Percentiles rank a stretch among this genome's conserved stretches.
Conservation (phyloP, 2,329 filamentous ascomycete genomes). For the Paecilomyces variotii region DNA sequence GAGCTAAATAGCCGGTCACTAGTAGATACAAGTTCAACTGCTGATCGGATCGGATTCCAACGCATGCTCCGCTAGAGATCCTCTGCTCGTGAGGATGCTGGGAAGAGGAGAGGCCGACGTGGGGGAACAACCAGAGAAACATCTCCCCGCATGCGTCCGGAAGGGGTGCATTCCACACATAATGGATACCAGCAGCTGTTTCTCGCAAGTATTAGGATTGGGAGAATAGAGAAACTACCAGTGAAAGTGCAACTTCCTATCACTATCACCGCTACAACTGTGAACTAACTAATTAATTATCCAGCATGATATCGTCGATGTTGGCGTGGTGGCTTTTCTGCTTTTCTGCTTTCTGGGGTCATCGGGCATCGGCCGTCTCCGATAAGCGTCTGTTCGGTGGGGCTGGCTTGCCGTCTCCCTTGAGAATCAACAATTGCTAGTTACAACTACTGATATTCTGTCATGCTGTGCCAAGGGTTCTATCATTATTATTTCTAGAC, state of each 20-base stretch:
- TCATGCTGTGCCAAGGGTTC: too few relatives aligned
- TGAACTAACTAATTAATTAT: too few relatives aligned
- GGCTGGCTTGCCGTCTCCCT: neutral
- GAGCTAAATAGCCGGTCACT: neutral
- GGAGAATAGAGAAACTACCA: too few relatives aligned
- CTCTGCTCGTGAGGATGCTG: neutral
- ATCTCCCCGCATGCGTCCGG: neutral
- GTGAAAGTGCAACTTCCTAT: too few relatives aligned
- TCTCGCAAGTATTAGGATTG: too few relatives aligned
- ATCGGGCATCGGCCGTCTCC: neutral
- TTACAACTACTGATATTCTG: too few relatives aligned
- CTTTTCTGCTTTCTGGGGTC: neutral
- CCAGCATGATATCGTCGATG: too few relatives aligned
- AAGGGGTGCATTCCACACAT: neutral
- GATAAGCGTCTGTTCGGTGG: neutral
- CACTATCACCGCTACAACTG: too few relatives aligned
- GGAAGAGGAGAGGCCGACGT: neutral
- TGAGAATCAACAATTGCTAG: neutral
- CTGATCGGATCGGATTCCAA: neutral
- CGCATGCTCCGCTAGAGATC: neutral
- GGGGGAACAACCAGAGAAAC: neutral
- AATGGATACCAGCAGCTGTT: too few relatives aligned
- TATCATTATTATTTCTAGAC: too few relatives aligned
- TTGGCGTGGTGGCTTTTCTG: too few relatives aligned
- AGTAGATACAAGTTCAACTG: neutral